A percentile compares a stretch with the other conserved stretches of the same genome.
phyloP scores from a whole-genome alignment of 2,329 filamentous ascomycete genomes.

The Cytospora schulzeri region DNA sequence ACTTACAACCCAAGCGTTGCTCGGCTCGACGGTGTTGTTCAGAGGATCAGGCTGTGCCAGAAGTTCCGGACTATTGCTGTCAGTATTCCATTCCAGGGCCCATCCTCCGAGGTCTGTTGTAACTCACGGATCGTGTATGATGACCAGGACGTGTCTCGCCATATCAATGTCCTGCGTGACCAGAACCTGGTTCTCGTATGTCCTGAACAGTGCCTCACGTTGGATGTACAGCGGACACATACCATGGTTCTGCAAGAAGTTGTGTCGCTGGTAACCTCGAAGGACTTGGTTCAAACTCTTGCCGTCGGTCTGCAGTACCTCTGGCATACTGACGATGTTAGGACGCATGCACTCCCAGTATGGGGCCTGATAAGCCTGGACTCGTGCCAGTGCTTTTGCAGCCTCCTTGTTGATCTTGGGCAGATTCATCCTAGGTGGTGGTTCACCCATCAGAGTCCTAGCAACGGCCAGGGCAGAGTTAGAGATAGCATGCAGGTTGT shows the following conservation, averaged over 20 bases:
- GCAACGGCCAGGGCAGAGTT: slow-evolving; percentile 90
- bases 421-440: slow-evolving; percentile 66
- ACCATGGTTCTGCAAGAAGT: slow-evolving; percentile 69
- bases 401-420: slow-evolving; percentile 61
- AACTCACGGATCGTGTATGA: slow-evolving; percentile 87
- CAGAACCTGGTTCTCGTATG: slow-evolving; percentile 84
- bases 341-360: slow-evolving; percentile 91
- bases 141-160: slow-evolving; percentile 71
- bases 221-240: slow-evolving; percentile 84
- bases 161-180: slow-evolving; percentile 72
- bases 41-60: slow-evolving; percentile 66
- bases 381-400: slow-evolving; percentile 57
- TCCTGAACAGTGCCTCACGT: slow-evolving; percentile 69
- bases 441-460: slow-evolving; percentile 91
- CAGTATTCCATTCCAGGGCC: slow-evolving; percentile 23
- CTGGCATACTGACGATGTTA: slow-evolving; percentile 57
- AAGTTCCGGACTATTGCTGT: slow-evolving; percentile 62
- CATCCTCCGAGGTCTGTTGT: neutral
- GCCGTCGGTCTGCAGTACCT: slow-evolving; percentile 54
- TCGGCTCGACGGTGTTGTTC: slow-evolving; percentile 75
- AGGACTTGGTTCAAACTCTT: slow-evolving; percentile 79
- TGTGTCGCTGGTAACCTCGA: slow-evolving; percentile 72
- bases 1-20: slow-evolving; percentile 87
- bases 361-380: slow-evolving; percentile 62
- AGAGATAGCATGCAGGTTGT: slow-evolving; percentile 91